A percentile compares a stretch with the other conserved stretches of the same genome.
Evolutionary conservation across 192 early-diverging fungal species (phyloP).

Genomic region (Backusella circina): DNA sequence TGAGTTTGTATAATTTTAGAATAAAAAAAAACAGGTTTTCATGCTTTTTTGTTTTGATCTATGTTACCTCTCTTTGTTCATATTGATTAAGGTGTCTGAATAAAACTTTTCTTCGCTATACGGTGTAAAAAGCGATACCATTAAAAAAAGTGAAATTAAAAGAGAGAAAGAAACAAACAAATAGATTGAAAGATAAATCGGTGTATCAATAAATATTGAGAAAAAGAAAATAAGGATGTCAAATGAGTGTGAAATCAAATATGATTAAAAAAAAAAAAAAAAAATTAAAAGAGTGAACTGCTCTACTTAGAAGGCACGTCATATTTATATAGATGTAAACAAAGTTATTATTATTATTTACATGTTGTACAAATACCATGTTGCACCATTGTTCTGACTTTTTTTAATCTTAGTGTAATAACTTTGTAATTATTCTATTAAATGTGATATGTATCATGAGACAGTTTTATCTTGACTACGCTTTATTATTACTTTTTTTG

Average conservation of each 20-base stretch:
- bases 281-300: background rate
- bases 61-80: conserved; percentile 1
- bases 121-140: background rate
- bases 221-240: background rate
- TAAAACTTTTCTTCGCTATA: background rate
- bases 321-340: background rate
- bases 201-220: background rate
- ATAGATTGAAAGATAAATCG: background rate
- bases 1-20: background rate
- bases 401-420: background rate
- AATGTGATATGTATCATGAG: background rate
- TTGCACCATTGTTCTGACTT: background rate
- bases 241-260: background rate
- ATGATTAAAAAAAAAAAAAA: background rate
- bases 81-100: background rate
- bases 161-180: background rate
- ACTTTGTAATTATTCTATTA: background rate
- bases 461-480: background rate
- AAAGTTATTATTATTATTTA: background rate
- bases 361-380: background rate
- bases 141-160: background rate
- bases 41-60: background rate
- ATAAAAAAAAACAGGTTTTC: background rate
- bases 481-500: background rate
- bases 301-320: background rate